Conservation (phyloP, 2,329 filamentous ascomycete species). For the Neofusicoccum sp. region DNA sequence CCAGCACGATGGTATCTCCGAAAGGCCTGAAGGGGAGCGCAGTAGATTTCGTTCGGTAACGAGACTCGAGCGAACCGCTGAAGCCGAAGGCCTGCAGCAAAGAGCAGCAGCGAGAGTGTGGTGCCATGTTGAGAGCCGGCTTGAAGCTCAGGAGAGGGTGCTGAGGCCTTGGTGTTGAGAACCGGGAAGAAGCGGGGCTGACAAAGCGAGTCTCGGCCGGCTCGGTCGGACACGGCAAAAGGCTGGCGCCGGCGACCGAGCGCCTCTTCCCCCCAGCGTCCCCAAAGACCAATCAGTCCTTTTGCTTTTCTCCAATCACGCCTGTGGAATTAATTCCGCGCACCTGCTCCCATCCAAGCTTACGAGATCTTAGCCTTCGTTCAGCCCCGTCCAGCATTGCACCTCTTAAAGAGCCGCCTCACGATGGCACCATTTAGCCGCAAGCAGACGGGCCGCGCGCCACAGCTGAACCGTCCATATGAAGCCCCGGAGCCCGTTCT, state of each 20-base stretch:
- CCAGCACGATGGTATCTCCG: no score
- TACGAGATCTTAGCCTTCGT: not conserved
- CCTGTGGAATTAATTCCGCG: constrained; percentile 2
- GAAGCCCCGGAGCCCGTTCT: constrained; percentile 1
- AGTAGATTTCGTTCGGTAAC: no score
- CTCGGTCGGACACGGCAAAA: not conserved
- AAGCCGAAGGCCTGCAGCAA: no score
- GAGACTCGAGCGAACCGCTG: no score
- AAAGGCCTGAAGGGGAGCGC: no score
- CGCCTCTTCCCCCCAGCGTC: not conserved
- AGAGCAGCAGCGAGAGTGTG: no score
- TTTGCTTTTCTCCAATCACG: no score
- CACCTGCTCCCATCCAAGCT: not conserved
- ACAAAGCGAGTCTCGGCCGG: not conserved
- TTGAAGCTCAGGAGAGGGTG: no score
- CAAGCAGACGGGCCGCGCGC: not conserved
- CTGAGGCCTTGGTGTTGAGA: no score
- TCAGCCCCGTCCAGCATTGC: not conserved
- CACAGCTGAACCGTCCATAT: not conserved
- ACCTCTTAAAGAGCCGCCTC: not conserved
- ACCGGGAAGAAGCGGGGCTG: not conserved
- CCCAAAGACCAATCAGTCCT: not conserved
- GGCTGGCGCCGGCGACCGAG: not conserved
- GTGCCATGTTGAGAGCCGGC: no score
- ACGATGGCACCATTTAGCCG: not conserved